Evolutionary conservation across 768 basidiomycete genomes (phyloP).

Genomic region (Xerocomellus chrysenteron): DNA sequence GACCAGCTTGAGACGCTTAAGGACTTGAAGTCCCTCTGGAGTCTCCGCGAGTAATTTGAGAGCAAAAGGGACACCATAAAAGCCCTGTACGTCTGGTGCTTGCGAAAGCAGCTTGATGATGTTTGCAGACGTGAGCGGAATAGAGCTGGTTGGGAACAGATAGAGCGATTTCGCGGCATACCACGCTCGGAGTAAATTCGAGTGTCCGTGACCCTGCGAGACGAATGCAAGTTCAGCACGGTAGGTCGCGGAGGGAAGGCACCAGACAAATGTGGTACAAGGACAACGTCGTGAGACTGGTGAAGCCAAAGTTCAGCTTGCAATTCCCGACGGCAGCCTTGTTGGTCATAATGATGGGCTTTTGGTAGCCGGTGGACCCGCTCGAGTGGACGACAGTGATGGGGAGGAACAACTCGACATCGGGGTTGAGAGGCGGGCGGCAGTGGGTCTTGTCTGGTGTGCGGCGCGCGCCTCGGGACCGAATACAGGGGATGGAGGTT

Average conservation of each 20-base stretch:
- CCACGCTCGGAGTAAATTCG: slow-evolving; percentile 40
- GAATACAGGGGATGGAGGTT: slow-evolving; percentile 21
- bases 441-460: slow-evolving; percentile 22
- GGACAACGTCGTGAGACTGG: slow-evolving; percentile 27
- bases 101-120: slow-evolving; percentile 39
- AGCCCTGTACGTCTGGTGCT: slow-evolving; percentile 32
- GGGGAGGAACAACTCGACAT: slow-evolving; percentile 22
- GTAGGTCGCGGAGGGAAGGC: neutral
- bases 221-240: neutral
- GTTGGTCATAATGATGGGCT: slow-evolving; percentile 40
- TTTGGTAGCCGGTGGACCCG: slow-evolving; percentile 48
- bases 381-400: slow-evolving; percentile 29
- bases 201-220: slow-evolving; percentile 23
- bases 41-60: slow-evolving; percentile 50
- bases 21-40: slow-evolving; percentile 40
- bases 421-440: slow-evolving; percentile 20
- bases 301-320: slow-evolving; percentile 30
- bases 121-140: slow-evolving; percentile 47
- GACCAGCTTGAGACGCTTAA: slow-evolving; percentile 48
- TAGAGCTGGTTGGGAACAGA: slow-evolving; percentile 40
- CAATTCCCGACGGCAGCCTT: slow-evolving; percentile 36
- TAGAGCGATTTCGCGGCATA: slow-evolving; percentile 42
- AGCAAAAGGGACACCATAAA: slow-evolving; percentile 39
- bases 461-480: slow-evolving; percentile 12
- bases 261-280: slow-evolving; percentile 32